Percentiles rank a stretch among this genome's conserved stretches.
Evolutionary conservation across 768 basidiomycete genomes (phyloP).

Genomic region (Pluteus cervinus): DNA sequence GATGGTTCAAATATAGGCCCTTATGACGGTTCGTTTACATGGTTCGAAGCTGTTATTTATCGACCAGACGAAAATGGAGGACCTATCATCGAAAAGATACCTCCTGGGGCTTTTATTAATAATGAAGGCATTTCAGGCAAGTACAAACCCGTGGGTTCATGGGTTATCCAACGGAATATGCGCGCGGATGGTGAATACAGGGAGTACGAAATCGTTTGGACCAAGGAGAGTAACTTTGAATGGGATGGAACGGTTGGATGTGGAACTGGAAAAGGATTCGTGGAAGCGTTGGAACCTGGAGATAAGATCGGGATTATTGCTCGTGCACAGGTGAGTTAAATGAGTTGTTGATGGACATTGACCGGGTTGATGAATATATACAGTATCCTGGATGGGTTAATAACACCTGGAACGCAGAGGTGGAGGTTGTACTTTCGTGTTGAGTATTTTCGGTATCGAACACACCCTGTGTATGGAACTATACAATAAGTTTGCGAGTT

Average conservation of each 20-base stretch:
- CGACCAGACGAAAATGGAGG: too few species aligned
- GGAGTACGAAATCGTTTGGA: conserved; percentile 1
- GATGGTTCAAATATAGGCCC: conserved; percentile 14
- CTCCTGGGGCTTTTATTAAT: too few species aligned
- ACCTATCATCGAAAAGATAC: too few species aligned
- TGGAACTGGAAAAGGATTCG: conserved; percentile 14
- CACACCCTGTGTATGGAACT: too few species aligned
- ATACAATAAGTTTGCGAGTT: too few species aligned
- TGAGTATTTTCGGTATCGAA: too few species aligned
- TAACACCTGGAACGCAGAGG: conserved; percentile 13
- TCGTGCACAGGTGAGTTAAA: conserved; percentile 19
- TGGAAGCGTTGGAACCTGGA: conserved; percentile 12
- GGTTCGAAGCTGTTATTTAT: conserved; percentile 27
- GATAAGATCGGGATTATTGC: conserved; percentile 20
- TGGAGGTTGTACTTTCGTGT: conserved; percentile 20
- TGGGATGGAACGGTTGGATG: conserved; percentile 1
- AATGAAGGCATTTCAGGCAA: too few species aligned
- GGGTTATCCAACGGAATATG: too few species aligned
- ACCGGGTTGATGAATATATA: not conserved
- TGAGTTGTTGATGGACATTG: not conserved
- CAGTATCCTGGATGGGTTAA: conserved; percentile 26
- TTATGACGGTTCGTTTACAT: conserved; percentile 23
- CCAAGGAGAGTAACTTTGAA: not conserved
- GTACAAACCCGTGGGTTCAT: too few species aligned
- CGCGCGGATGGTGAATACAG: too few species aligned